Conservation (phyloP, 441 rosid genomes). For the Arabidopsis hybrid region DNA sequence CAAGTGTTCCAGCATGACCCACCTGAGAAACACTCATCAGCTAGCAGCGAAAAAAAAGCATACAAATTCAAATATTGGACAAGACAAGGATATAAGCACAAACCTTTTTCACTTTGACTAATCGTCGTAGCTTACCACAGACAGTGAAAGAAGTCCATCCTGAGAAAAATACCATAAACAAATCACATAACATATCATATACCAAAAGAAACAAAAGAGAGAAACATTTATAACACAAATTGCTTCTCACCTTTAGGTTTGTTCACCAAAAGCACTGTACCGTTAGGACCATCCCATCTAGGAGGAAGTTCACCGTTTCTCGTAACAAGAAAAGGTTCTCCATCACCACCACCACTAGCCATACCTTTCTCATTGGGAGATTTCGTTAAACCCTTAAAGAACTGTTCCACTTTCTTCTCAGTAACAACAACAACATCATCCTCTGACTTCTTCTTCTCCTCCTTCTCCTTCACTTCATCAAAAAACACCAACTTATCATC, state of each 20-base stretch:
- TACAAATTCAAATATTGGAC: constrained; percentile 4
- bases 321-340: constrained; percentile 77
- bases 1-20: constrained; percentile 70
- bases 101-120: constrained; percentile 94
- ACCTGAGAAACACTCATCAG: constrained; percentile 28
- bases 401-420: constrained; percentile 88
- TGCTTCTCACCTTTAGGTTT: constrained; percentile 83
- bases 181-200: constrained; percentile 18
- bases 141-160: constrained; percentile 99
- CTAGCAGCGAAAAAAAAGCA: not conserved
- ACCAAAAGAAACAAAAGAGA: not conserved
- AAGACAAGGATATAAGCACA: constrained; percentile 22
- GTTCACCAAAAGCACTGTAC: constrained; percentile 86
- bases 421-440: constrained; percentile 59
- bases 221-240: not conserved
- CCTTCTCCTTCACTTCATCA: constrained; percentile 51
- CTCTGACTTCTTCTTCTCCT: constrained; percentile 37
- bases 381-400: constrained; percentile 88
- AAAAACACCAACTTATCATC: constrained; percentile 67
- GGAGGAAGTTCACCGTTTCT: constrained; percentile 90
- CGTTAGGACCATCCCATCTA: constrained; percentile 84
- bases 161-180: constrained; percentile 42
- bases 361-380: constrained; percentile 60
- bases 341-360: constrained; percentile 47
- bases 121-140: constrained; percentile 93